phyloP scores from a whole-genome alignment of 345 rosid species.

The Bruguiera gymnorhiza region DNA sequence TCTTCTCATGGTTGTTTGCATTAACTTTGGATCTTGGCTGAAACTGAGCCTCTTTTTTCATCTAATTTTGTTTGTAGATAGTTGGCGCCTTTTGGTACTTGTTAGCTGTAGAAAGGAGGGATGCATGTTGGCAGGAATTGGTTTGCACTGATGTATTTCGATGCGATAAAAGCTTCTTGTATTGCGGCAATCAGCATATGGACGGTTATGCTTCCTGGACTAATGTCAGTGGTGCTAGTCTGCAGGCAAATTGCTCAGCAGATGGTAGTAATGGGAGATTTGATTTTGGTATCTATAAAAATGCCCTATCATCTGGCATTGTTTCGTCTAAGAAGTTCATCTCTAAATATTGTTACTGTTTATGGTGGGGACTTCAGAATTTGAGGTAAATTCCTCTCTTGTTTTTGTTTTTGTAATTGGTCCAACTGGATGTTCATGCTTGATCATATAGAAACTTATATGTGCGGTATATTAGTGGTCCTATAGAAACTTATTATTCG shows the following conservation, averaged over 20 bases:
- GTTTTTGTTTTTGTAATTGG: background rate
- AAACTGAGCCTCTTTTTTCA: background rate
- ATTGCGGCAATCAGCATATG: constrained; percentile 63
- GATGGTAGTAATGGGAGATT: constrained; percentile 42
- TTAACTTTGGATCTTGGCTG: too few species aligned
- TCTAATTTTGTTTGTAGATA: constrained; percentile 44
- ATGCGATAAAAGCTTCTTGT: constrained; percentile 54
- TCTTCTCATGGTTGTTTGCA: too few species aligned
- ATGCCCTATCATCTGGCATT: constrained; percentile 69
- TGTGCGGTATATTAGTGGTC: too few species aligned
- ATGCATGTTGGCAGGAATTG: constrained; percentile 61
- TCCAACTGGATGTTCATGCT: too few species aligned
- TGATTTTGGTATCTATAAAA: constrained; percentile 68
- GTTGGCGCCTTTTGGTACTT: constrained; percentile 96
- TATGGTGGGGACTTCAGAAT: constrained; percentile 99
- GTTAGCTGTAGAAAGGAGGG: constrained; percentile 79
- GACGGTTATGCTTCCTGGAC: constrained; percentile 52
- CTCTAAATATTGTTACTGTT: constrained; percentile 76
- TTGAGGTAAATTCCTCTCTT: constrained; percentile 48
- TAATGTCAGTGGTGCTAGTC: constrained; percentile 26
- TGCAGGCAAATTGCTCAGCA: constrained; percentile 37
- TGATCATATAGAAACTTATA: too few species aligned
- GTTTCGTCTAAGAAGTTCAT: constrained; percentile 72
- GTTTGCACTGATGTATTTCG: constrained; percentile 30
- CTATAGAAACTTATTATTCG: background rate